Base-by-base conservation (phyloP, 306 rosid genomes). In the Corylus americana region DNA sequence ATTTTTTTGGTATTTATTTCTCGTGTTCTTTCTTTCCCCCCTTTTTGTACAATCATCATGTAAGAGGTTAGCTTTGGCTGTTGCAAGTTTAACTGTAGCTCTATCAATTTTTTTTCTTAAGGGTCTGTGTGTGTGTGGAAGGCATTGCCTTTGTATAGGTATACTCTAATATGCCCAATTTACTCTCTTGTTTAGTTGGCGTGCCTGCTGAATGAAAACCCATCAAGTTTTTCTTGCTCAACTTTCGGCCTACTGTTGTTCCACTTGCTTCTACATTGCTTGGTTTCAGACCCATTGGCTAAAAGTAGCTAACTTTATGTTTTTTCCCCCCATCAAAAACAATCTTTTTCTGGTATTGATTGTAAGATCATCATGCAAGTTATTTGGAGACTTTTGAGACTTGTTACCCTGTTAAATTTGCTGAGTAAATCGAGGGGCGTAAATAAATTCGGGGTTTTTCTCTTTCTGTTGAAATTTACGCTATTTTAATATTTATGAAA, bases 191-290 rank as follows among this genome's bases (percentile, higher is more conserved):
- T 44, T 27, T 12, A 8, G n/a, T 74, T 27, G 70, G 79, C 51
- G 42, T 47, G 74, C 31, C 66, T 29, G 59, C 69, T 67, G 58
- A 13, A 16, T 3, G 8, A 42, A 27, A 37, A n/a, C 80, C 76
- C 84, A 49, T 18, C 39, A n/a, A 71, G 27, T 39, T 59, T 50
- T 42, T 14, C 13, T 55, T 51, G 47, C 78, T 27, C 48, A 20
- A 6, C 62, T 73, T 55, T 66, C 17, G 14, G 16, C 27, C 31
- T 66, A 66, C 25, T 75, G 47, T 74, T 47, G 29, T 22, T 54
- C 29, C 59, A 22, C 62, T 83, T 75, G 42, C 66, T 53, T 54
- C 5, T 35, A 17, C 86, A 75, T 83, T 83, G 78, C 81, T 71
- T 50, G 16, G 44, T 68, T 27, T 13, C 51, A 44, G 31, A 8